Percentiles rank a stretch among this genome's conserved stretches.
Evolutionary conservation across 495 filamentous ascomycete genomes (phyloP).

Genomic region (Penicillium soppii): DNA sequence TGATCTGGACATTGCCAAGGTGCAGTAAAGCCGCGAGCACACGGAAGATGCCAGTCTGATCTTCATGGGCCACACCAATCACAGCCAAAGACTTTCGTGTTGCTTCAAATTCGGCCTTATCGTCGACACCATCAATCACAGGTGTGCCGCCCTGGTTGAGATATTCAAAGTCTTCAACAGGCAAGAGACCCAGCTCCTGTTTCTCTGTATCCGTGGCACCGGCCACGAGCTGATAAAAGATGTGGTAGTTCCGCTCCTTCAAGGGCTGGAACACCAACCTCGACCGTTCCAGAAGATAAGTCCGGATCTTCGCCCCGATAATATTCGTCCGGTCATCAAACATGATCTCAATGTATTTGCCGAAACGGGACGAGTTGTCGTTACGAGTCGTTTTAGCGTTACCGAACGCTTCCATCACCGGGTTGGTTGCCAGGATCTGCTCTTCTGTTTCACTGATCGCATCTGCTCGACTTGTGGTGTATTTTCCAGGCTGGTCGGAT

Average conservation of each 20-base stretch:
- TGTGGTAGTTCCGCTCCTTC: conserved; percentile 98
- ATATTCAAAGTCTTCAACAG: conserved; percentile 90
- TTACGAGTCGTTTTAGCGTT: conserved; percentile 99
- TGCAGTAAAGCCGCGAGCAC: conserved; percentile 90
- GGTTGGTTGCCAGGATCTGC: conserved; percentile 96
- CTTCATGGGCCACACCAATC: conserved; percentile 74
- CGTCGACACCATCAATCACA: conserved; percentile 91
- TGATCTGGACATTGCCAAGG: conserved; percentile 94
- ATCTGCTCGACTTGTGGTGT: conserved; percentile 75
- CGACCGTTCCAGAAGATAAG: conserved; percentile 92
- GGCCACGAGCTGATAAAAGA: conserved; percentile 98
- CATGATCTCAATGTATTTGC: conserved; percentile 99
- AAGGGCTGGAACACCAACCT: conserved; percentile 97
- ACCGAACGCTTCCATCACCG: conserved; percentile 99
- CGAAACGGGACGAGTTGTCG: conserved; percentile 98
- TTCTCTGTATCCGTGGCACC: conserved; percentile 84
- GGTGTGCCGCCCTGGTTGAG: conserved; percentile 93
- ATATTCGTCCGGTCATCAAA: conserved; percentile 95
- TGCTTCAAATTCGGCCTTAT: conserved; percentile 87
- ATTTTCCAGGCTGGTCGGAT: conserved; percentile 80
- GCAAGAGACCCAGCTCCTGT: conserved; percentile 69
- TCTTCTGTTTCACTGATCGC: conserved; percentile 98
- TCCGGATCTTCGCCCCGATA: conserved; percentile 94
- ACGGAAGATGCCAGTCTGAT: conserved; percentile 85
- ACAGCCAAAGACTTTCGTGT: conserved; percentile 82